Percentiles rank a stretch among this genome's conserved stretches.
Evolutionary conservation across 2,329 filamentous ascomycete genomes (phyloP).

Genomic region (Lasiodiplodia gonubiensis): DNA sequence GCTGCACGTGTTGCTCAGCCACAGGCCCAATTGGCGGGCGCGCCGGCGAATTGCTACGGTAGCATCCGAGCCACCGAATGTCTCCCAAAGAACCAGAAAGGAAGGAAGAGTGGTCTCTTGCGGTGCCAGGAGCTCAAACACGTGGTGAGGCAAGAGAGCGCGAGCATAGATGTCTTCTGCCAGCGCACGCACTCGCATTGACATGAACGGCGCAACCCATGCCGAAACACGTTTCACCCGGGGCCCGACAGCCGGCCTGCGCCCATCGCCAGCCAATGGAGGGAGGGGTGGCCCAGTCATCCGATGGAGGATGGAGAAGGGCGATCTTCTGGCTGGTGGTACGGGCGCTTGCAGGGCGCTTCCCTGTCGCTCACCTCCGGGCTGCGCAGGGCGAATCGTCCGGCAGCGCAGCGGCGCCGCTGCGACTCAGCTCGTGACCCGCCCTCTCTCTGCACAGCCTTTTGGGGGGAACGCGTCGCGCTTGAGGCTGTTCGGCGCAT

Average conservation of each 20-base stretch:
- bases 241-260: neutral
- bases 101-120: neutral
- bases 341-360: slow-evolving; percentile 10
- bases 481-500: neutral
- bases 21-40: neutral
- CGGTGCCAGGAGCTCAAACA: neutral
- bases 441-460: neutral
- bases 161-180: neutral
- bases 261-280: neutral
- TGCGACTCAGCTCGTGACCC: neutral
- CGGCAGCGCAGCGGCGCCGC: neutral
- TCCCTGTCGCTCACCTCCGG: neutral
- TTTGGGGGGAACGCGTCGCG: neutral
- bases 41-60: neutral
- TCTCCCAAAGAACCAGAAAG: too few species aligned
- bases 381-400: slow-evolving; percentile 3
- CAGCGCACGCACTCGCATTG: slow-evolving; percentile 9
- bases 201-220: slow-evolving; percentile 2
- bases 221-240: slow-evolving; percentile 22
- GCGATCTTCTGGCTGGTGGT: neutral
- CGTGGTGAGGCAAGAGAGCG: slow-evolving; percentile 5
- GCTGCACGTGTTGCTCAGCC: neutral
- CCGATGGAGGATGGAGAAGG: neutral
- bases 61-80: neutral
- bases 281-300: neutral